Evolutionary conservation across 306 rosid species (phyloP), one percentile per base, ranked within the genome.

Genomic region (Carpinus fangiana): DNA sequence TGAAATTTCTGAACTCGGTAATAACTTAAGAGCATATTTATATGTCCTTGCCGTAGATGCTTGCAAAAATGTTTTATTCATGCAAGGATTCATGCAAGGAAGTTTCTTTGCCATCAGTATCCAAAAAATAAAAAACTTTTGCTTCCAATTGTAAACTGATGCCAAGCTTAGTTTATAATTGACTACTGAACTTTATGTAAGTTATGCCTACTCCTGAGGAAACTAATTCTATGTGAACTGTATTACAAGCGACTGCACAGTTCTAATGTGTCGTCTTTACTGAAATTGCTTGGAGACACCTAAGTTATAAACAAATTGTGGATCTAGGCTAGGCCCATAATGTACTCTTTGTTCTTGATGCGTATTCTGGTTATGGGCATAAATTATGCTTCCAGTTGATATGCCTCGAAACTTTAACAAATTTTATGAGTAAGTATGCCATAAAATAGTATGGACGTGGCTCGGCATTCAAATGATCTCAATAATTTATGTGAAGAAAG

Each of bases 1-100:
- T 87, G 83, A 90, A 78, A 72, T 78, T 93, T 26, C 83, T 96
- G 76, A 90, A 84, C 83, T 87, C 93, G 91, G 99, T 96, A 93
- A 76, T 70, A 54, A 13, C 52, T 79, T 74, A 47, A 64, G 11
- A 51, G 61, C 78, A 7, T 26, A 11, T 23, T 18, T 50, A 5
- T 21, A 70, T 34, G 4, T 76, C 31, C 17, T 56, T 73, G 12
- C 38, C 41, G 56, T 82, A 23, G 43, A 77, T 66, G 54, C 72
- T 54, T 80, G 56, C 59, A 56, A 45, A 17, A 70, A 28, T 41
- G 71, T 62, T 65, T 38, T 74, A 38, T 75, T 28, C 75, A 71
- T 75, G 76, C 56, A 45, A 72, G 31, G 57, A 38, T 75, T 28
- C 75, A 71, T 75, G 76, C 56, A 45, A 72, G 31, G 57, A 78